Evolutionary conservation across 805 yeast species (phyloP).

Genomic region (Tetrapisispora phaffii): DNA sequence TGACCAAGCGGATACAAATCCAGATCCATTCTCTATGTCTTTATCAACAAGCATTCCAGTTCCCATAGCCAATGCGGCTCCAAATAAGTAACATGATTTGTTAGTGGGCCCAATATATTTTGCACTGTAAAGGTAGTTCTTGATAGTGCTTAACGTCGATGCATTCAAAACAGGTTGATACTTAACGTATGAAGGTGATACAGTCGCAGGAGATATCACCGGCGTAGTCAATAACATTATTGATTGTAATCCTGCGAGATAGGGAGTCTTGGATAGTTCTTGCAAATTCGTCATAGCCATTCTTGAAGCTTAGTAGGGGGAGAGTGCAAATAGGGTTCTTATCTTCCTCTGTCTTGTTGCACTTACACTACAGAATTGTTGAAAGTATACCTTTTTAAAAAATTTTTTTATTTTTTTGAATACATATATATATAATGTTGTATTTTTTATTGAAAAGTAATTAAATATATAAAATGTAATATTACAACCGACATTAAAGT

Average conservation of each 20-base stretch:
- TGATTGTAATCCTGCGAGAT: constrained; percentile 37
- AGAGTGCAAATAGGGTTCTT: no score
- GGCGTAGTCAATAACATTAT: constrained; percentile 33
- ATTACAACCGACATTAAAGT: constrained; percentile 4
- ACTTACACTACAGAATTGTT: no score
- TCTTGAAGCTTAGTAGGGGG: not conserved
- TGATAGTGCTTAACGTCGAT: not conserved
- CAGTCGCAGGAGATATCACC: constrained; percentile 25
- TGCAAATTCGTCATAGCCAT: not conserved
- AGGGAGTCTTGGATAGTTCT: constrained; percentile 34
- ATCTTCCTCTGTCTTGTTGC: no score
- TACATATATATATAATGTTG: not conserved
- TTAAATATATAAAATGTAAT: not conserved
- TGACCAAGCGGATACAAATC: constrained; percentile 76
- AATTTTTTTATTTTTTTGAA: not conserved
- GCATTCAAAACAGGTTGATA: constrained; percentile 4
- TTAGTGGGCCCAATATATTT: constrained; percentile 28
- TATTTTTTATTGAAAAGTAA: not conserved
- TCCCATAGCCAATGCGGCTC: constrained; percentile 53
- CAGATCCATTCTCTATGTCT: constrained; percentile 70
- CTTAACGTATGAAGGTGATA: constrained; percentile 7
- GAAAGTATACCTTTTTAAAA: not conserved
- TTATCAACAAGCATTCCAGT: constrained; percentile 70
- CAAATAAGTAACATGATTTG: constrained; percentile 42
- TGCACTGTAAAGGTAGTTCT: constrained; percentile 3